Base-by-base conservation (phyloP, 768 basidiomycete species). In the Lactifluus rugatus region DNA sequence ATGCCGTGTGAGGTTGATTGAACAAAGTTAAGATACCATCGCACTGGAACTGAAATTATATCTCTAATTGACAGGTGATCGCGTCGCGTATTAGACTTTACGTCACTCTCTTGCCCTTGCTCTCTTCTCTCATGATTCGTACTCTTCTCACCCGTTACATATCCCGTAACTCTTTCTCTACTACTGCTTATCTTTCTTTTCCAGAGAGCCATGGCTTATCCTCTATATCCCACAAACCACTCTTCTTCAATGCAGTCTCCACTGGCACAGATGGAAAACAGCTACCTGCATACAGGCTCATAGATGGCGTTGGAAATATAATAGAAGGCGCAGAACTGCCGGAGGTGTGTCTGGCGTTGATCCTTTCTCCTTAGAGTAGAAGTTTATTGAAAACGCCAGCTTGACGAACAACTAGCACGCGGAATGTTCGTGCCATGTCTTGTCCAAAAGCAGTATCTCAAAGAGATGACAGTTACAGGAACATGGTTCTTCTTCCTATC, bases 271-370 rank as follows among this genome's bases (percentile, higher is more conserved):
- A 77, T 42, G 75, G 77, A 14, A 75, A 76, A 21, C 79, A 79
- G 64, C 92, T 95, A 64, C 90, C 93, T 3, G 89, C 92, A 4
- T 95, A 85, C 72, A 79, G 93, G 50, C 79, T 96, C 0, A 72
- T 97, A 31, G 93, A 93, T 70, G 85, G 90, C 28, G 73, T 80
- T 52, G 94, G 93, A 2, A 71, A 80, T 62, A 80, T 81, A 5
- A 71, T 93, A 17, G 79, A 88, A 5, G 88, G 84, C 0, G 90
- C 87, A 3, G 76, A 82, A 60, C 67, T 87, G 16, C 90, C 91
- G 62, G 82, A 92, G 69, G 93, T 89, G 54, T 21, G 76, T 70
- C 14, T 26, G 49, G 21, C 28, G 34, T 21, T 23, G 21, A 7
- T 47, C 41, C 13, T 32, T 25, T 16, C 32, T 28, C 49, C 47